Evolutionary conservation across 78 protist species (phyloP).

Genomic region (Dictyostelium capitatum): DNA sequence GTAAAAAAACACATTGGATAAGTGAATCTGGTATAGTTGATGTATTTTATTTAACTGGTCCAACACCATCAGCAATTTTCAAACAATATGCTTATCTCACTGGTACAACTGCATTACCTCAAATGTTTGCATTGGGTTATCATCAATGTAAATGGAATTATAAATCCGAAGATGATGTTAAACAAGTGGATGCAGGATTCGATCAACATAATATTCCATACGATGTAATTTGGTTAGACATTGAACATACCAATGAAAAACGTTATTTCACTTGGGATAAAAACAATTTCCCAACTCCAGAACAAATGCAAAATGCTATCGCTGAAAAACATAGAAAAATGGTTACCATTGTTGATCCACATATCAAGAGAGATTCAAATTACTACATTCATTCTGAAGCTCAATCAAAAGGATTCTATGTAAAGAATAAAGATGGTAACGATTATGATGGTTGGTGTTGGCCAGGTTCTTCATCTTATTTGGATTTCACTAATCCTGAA

Average conservation of each 20-base stretch:
- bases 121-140: slow-evolving; percentile 95
- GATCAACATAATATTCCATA: slow-evolving; percentile 95
- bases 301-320: slow-evolving; percentile 82
- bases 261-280: slow-evolving; percentile 99
- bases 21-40: slow-evolving; percentile 95
- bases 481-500: slow-evolving; percentile 92
- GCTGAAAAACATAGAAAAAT: slow-evolving; percentile 90
- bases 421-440: slow-evolving; percentile 87
- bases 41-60: slow-evolving; percentile 94
- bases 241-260: slow-evolving; percentile 99
- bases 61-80: slow-evolving; percentile 76
- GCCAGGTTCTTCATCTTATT: slow-evolving; percentile 96
- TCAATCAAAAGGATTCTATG: slow-evolving; percentile 76
- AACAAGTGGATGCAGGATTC: slow-evolving; percentile 88
- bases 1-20: slow-evolving; percentile 91
- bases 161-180: slow-evolving; percentile 87
- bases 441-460: slow-evolving; percentile 99
- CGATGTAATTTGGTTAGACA: slow-evolving; percentile 99
- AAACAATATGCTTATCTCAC: slow-evolving; percentile 91
- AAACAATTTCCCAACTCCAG: slow-evolving; percentile 94
- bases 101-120: slow-evolving; percentile 96
- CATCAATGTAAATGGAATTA: slow-evolving; percentile 99
- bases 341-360: slow-evolving; percentile 99
- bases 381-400: slow-evolving; percentile 96
- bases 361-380: slow-evolving; percentile 92